Conservation (phyloP, 805 yeast genomes). For the Hanseniaspora lachancei region DNA sequence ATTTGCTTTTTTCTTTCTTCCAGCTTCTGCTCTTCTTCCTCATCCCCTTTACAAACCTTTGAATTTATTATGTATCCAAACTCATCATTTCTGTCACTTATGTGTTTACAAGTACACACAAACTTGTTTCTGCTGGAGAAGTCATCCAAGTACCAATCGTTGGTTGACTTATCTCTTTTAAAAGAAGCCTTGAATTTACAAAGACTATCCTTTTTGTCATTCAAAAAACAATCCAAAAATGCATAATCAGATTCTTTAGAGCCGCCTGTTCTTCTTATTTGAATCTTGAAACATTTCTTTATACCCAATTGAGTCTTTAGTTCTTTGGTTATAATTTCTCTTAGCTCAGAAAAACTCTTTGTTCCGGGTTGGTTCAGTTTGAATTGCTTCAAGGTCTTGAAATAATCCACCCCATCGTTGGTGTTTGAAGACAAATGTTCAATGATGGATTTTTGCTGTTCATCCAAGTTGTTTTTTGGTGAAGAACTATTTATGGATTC, state of each 20-base stretch:
- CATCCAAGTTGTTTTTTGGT: neutral
- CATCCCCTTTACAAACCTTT: neutral
- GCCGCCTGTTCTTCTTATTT: constrained; percentile 12
- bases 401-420: constrained; percentile 1
- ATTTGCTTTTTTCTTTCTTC: neutral
- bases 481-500: neutral
- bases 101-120: constrained; percentile 1
- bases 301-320: neutral
- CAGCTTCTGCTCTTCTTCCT: neutral
- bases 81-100: constrained; percentile 1
- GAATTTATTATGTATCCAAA: constrained; percentile 1
- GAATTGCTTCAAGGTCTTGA: constrained; percentile 3
- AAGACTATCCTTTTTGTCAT: constrained; percentile 4
- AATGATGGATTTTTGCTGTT: neutral
- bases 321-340: constrained; percentile 1
- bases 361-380: constrained; percentile 7
- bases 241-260: constrained; percentile 11
- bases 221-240: constrained; percentile 7
- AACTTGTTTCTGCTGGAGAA: neutral
- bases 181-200: constrained; percentile 10
- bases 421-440: neutral
- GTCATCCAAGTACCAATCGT: constrained; percentile 7
- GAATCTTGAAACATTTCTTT: constrained; percentile 3
- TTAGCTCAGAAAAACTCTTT: neutral
- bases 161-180: constrained; percentile 3